These are phyloP conservation scores for Lipomyces mesembrius DNA, from an alignment of 805 yeast genomes.

Conservation along the genomic window DNA sequence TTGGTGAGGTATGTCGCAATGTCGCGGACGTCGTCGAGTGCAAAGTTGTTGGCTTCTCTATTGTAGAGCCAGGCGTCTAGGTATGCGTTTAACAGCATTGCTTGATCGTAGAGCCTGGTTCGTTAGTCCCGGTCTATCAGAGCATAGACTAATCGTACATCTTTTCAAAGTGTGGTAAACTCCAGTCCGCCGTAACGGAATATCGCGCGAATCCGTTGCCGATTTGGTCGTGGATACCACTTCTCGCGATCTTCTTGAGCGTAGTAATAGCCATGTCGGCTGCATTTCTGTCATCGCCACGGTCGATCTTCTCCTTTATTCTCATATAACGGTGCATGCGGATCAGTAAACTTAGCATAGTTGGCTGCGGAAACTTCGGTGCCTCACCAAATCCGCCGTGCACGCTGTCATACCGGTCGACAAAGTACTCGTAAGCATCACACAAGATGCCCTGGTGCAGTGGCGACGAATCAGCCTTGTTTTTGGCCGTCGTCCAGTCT, in stretches of 20 bases:
- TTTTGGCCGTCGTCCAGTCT: constrained; percentile 34
- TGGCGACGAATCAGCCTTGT: constrained; percentile 26
- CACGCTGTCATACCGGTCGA: constrained; percentile 39
- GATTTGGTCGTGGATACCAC: constrained; percentile 49
- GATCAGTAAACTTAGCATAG: constrained; percentile 41
- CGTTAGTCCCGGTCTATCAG: not conserved
- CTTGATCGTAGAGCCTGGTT: constrained; percentile 46
- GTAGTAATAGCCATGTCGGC: constrained; percentile 41
- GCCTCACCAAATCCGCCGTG: constrained; percentile 47
- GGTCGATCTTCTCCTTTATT: constrained; percentile 27
- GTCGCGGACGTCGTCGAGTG: constrained; percentile 38
- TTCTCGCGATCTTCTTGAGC: constrained; percentile 42
- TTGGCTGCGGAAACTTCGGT: constrained; percentile 48
- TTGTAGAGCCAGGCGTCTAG: constrained; percentile 42
- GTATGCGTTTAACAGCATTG: constrained; percentile 45
- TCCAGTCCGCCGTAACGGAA: constrained; percentile 50
- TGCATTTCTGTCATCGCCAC: constrained; percentile 17
- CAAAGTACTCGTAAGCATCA: constrained; percentile 41
- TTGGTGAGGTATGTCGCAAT: constrained; percentile 38
- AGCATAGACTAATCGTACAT: constrained; percentile 30
- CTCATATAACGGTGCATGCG: constrained; percentile 18
- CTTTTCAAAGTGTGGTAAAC: constrained; percentile 50
- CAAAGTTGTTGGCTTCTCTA: constrained; percentile 33
- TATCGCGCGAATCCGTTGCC: constrained; percentile 48
- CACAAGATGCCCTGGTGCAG: constrained; percentile 21